A percentile compares a stretch with the other conserved stretches of the same genome.
Conservation (phyloP, 106 monocot species). For the Allium fistulosum region DNA sequence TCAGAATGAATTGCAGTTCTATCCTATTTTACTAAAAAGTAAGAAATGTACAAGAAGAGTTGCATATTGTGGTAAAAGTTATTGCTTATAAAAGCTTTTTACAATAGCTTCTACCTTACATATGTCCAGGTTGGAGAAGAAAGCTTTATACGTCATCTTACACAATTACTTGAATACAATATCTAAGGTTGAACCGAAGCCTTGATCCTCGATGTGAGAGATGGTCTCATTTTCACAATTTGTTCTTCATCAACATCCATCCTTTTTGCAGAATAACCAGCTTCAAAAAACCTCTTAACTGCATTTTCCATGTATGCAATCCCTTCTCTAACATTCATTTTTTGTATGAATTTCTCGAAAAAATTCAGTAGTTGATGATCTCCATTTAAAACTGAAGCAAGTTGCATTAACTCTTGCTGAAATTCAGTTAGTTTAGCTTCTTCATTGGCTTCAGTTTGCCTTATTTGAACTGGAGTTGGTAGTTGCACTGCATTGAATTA, state of each 20-base stretch:
- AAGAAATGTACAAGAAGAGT: no score
- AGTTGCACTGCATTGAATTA: constrained; percentile 44
- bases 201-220: constrained; percentile 54
- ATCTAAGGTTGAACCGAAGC: constrained; percentile 14
- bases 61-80: no score
- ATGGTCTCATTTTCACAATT: constrained; percentile 87
- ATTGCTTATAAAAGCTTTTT: no score
- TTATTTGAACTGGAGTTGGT: constrained; percentile 42
- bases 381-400: constrained; percentile 59
- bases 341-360: constrained; percentile 37
- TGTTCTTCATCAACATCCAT: constrained; percentile 72
- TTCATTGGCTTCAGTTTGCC: constrained; percentile 52
- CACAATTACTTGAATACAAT: no score
- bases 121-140: no score
- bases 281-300: constrained; percentile 73
- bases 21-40: no score
- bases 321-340: constrained; percentile 72
- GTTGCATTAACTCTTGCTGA: constrained; percentile 74
- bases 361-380: constrained; percentile 42
- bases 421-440: constrained; percentile 64
- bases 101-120: no score
- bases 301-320: constrained; percentile 45
- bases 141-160: no score
- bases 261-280: constrained; percentile 50
- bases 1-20: no score